phyloP scores from a whole-genome alignment of 1,284 basidiomycete genomes.

The Cryptococcus jaspeensis region DNA sequence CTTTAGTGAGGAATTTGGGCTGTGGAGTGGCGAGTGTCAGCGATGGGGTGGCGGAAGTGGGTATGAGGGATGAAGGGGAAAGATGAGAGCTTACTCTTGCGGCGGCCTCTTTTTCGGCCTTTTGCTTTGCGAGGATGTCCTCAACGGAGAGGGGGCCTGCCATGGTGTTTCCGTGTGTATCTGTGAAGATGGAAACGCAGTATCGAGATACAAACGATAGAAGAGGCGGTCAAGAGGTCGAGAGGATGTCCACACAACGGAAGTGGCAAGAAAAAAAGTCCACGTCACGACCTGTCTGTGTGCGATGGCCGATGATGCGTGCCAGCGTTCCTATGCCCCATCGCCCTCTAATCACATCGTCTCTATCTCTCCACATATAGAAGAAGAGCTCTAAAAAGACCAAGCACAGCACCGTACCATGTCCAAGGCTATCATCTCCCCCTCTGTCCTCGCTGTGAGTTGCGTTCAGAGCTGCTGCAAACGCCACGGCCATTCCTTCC shows the following conservation, averaged over 20 bases:
- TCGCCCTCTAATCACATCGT: no score
- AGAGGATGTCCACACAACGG: no score
- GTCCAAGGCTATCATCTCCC: constrained; percentile 83
- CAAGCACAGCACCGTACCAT: constrained; percentile 50
- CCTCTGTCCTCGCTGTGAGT: constrained; percentile 73
- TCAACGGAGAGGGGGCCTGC: constrained; percentile 59
- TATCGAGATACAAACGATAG: no score
- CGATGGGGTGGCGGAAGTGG: not conserved
- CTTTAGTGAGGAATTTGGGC: constrained; percentile 38
- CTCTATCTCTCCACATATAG: no score
- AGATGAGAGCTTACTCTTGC: constrained; percentile 63
- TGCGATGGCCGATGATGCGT: no score
- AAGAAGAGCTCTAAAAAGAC: no score
- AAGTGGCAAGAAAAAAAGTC: no score
- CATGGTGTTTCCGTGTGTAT: constrained; percentile 16
- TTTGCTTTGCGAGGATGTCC: constrained; percentile 78
- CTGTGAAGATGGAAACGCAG: no score
- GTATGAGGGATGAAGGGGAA: not conserved
- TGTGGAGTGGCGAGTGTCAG: constrained; percentile 8
- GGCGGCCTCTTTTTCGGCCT: constrained; percentile 79
- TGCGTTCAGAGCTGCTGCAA: not conserved
- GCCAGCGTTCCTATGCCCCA: no score
- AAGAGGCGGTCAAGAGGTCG: no score
- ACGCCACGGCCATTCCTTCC: not conserved
- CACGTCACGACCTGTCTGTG: no score